phyloP scores from a whole-genome alignment of 2,329 filamentous ascomycete genomes.

The Pseudogymnoascus sp. region DNA sequence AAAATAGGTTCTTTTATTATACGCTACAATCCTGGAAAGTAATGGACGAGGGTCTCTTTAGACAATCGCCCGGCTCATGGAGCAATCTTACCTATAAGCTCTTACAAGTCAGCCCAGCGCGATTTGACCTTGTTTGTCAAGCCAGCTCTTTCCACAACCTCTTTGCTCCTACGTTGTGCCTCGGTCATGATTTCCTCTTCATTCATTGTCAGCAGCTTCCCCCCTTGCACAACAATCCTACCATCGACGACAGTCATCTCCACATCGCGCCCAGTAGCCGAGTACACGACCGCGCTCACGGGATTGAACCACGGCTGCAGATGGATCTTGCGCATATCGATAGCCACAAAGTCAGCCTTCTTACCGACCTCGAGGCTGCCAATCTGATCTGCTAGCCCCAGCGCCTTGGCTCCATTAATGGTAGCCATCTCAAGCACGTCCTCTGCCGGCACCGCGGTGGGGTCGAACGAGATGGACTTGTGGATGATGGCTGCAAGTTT shows the following conservation, averaged over 20 bases:
- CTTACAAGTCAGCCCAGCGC: no score
- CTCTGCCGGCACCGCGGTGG: constrained; percentile 36
- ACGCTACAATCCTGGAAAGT: no score
- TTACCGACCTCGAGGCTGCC: constrained; percentile 36
- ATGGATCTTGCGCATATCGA: constrained; percentile 27
- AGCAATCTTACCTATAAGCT: no score
- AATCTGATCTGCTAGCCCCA: constrained; percentile 34
- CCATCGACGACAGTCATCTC: constrained; percentile 37
- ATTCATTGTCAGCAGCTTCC: constrained; percentile 32
- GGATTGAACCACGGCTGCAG: constrained; percentile 19
- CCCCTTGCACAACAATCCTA: constrained; percentile 31
- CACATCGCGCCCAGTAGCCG: constrained; percentile 36
- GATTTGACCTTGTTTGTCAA: constrained; percentile 29
- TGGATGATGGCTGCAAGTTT: constrained; percentile 41
- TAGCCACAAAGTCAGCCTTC: constrained; percentile 36
- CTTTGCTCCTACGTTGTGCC: constrained; percentile 29
- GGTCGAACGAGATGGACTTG: constrained; percentile 34
- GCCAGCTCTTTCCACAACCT: constrained; percentile 34
- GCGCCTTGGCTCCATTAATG: constrained; percentile 39
- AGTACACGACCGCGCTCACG: constrained; percentile 37
- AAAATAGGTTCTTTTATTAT: no score
- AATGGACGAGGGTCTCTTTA: no score
- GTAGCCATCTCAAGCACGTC: constrained; percentile 41
- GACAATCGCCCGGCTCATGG: no score
- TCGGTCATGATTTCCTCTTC: constrained; percentile 33